phyloP scores from a whole-genome alignment of 139 green algal species.

The Asterochloris sp. region DNA sequence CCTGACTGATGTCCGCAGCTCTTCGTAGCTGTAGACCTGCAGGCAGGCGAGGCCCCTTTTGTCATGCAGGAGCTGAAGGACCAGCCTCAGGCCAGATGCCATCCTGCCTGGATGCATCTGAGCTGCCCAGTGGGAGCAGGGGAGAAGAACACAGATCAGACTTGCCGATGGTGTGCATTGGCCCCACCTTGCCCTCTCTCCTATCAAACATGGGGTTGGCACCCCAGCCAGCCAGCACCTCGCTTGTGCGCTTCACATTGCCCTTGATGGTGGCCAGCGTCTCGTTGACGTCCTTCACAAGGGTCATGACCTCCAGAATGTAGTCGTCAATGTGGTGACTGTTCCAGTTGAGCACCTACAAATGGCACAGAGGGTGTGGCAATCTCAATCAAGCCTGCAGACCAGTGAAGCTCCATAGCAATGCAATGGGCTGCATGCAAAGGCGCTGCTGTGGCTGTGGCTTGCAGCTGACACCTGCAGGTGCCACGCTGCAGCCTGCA shows the following conservation, averaged over 20 bases:
- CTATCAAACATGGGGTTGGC: constrained; percentile 83
- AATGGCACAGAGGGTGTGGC: neutral
- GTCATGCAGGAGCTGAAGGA: neutral
- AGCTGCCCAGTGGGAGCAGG: neutral
- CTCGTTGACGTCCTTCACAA: constrained; percentile 67
- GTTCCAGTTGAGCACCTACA: constrained; percentile 75
- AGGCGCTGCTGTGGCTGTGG: neutral
- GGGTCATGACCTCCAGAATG: constrained; percentile 70
- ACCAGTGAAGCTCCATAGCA: neutral
- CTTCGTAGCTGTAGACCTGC: constrained; percentile 68
- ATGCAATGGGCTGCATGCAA: neutral
- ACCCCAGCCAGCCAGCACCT: constrained; percentile 61
- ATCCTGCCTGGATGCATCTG: too few species aligned
- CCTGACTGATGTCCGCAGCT: constrained; percentile 57
- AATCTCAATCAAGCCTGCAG: neutral
- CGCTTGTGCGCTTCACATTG: constrained; percentile 62
- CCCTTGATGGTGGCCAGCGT: constrained; percentile 76
- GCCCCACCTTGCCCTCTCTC: constrained; percentile 68
- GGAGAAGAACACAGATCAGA: neutral
- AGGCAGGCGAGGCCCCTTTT: neutral
- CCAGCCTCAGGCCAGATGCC: too few species aligned
- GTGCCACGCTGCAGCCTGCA: neutral
- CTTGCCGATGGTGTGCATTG: neutral
- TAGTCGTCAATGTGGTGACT: constrained; percentile 73
- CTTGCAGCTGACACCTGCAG: neutral